These are phyloP conservation scores for Thozetella sp. DNA, from an alignment of 495 filamentous ascomycete genomes.

Conservation along the genomic window DNA sequence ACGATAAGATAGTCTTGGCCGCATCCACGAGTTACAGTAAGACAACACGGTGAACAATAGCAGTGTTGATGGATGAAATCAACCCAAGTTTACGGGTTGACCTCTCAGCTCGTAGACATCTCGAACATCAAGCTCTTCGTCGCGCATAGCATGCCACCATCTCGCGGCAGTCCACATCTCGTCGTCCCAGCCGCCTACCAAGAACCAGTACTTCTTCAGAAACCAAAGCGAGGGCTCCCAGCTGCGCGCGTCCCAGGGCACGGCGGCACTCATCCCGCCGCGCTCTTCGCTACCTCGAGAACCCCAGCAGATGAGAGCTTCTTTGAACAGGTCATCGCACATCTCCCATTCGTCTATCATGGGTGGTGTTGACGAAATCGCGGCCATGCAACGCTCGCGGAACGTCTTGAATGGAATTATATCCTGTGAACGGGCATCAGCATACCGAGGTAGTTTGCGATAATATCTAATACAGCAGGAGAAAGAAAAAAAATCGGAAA, in stretches of 20 bases:
- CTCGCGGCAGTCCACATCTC: slow-evolving; percentile 7
- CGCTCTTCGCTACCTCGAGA: slow-evolving; percentile 41
- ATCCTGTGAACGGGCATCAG: too few relatives aligned
- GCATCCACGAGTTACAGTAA: too few relatives aligned
- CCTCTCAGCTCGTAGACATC: too few relatives aligned
- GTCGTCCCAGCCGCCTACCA: slow-evolving; percentile 6
- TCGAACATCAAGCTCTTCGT: background rate
- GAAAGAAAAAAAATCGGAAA: background rate
- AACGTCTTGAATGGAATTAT: slow-evolving; percentile 5
- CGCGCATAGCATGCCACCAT: slow-evolving; percentile 6
- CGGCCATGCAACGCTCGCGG: background rate
- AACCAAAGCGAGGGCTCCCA: slow-evolving; percentile 7
- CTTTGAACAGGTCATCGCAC: slow-evolving; percentile 3
- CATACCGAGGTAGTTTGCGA: too few relatives aligned
- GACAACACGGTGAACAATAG: too few relatives aligned
- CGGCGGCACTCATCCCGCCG: slow-evolving; percentile 35
- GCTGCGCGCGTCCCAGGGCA: slow-evolving; percentile 31
- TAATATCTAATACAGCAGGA: background rate
- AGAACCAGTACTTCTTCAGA: slow-evolving; percentile 9
- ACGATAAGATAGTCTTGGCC: too few relatives aligned
- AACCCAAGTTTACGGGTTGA: too few relatives aligned
- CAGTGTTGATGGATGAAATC: too few relatives aligned
- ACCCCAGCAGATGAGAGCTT: slow-evolving; percentile 7
- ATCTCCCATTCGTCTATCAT: slow-evolving; percentile 3
- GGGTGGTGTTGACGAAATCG: background rate